Evolutionary conservation across 1,284 basidiomycete species (phyloP).

Genomic region (Trichosporon inkin): DNA sequence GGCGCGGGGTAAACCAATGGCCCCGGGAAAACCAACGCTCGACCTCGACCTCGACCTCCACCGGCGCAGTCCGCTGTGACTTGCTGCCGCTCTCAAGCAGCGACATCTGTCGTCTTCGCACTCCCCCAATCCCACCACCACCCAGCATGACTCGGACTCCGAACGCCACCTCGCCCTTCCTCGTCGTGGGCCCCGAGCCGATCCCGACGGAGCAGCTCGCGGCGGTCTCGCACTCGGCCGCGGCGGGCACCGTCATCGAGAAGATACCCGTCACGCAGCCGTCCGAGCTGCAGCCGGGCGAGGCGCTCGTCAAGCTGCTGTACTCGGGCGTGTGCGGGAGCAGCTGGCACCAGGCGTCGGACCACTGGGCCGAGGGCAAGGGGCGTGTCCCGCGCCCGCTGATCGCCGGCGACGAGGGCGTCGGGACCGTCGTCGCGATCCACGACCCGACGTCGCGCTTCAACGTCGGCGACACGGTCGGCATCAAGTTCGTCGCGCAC

Average conservation of each 20-base stretch:
- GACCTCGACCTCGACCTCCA: no score
- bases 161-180: background rate
- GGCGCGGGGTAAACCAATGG: no score
- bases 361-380: conserved; percentile 10
- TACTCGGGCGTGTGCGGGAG: conserved; percentile 56
- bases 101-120: background rate
- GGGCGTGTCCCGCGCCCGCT: conserved; percentile 55
- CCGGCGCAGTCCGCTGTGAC: no score
- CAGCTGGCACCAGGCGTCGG: background rate
- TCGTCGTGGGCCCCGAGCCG: conserved; percentile 4
- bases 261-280: conserved; percentile 11
- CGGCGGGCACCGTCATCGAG: conserved; percentile 46
- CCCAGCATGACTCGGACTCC: background rate
- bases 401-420: conserved; percentile 61
- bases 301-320: conserved; percentile 16
- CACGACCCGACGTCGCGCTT: conserved; percentile 58
- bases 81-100: no score
- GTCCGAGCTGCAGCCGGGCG: background rate
- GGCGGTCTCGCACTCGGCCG: conserved; percentile 57
- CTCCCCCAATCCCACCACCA: background rate
- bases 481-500: conserved; percentile 71
- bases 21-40: no score
- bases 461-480: conserved; percentile 54
- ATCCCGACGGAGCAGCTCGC: conserved; percentile 64
- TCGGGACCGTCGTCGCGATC: conserved; percentile 65